phyloP scores from a whole-genome alignment of 2,329 filamentous ascomycete genomes.

The Aspergillus viridinutans region DNA sequence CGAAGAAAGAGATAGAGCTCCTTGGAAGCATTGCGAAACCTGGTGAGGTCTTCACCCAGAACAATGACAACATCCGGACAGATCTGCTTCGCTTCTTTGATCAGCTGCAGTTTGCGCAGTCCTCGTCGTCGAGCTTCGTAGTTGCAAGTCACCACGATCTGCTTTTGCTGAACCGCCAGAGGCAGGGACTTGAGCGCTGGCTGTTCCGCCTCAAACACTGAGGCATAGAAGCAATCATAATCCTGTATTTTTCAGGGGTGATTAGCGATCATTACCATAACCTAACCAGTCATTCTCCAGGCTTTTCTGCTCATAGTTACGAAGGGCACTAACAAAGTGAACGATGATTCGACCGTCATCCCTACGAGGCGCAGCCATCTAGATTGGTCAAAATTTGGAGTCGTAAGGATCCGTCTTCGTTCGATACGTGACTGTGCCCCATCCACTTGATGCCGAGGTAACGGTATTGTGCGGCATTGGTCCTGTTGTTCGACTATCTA shows the following conservation, averaged over 20 bases:
- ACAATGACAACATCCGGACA: slow-evolving; percentile 84
- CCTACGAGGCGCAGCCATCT: slow-evolving; percentile 29
- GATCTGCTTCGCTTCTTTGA: slow-evolving; percentile 71
- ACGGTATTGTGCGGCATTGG: not conserved
- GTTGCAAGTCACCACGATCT: slow-evolving; percentile 89
- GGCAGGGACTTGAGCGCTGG: slow-evolving; percentile 68
- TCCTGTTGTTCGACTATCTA: not conserved
- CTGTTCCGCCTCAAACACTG: slow-evolving; percentile 78
- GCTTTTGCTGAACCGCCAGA: slow-evolving; percentile 85
- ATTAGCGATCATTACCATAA: not conserved
- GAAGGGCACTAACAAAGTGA: slow-evolving; percentile 64
- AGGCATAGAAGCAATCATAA: slow-evolving; percentile 81
- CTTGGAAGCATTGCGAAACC: slow-evolving; percentile 84
- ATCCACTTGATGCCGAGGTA: not conserved
- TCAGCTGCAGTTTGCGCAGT: slow-evolving; percentile 72
- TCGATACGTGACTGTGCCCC: not conserved
- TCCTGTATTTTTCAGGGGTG: slow-evolving; percentile 28
- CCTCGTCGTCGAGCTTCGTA: slow-evolving; percentile 74
- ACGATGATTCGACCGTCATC: slow-evolving; percentile 67
- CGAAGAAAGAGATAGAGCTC: slow-evolving; percentile 69
- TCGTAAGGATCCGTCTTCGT: not conserved
- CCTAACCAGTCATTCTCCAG: slow-evolving; percentile 3
- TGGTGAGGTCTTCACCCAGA: slow-evolving; percentile 78
- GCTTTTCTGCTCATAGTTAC: not conserved
- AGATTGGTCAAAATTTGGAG: slow-evolving; percentile 3